Percentiles rank a stretch among this genome's conserved stretches.
Evolutionary conservation across 1,284 basidiomycete genomes (phyloP).

Genomic region (Chiua sp.): DNA sequence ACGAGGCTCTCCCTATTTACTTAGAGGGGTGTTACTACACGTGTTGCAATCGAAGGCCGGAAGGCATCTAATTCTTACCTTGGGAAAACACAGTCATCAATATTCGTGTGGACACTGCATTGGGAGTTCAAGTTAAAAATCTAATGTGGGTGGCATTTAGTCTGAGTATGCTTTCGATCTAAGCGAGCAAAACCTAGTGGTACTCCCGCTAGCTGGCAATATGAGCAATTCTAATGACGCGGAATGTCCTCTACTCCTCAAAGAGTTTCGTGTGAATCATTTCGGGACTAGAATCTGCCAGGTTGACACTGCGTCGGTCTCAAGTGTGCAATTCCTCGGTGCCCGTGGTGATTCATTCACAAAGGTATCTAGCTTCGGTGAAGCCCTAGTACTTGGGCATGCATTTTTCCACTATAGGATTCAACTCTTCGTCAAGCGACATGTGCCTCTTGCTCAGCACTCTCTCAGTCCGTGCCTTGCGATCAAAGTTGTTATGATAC

Average conservation of each 20-base stretch:
- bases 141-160: too few species aligned
- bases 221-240: constrained; percentile 48
- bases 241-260: constrained; percentile 50
- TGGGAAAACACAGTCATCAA: too few species aligned
- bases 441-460: too few species aligned
- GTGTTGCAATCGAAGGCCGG: constrained; percentile 85
- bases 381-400: too few species aligned
- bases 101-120: too few species aligned
- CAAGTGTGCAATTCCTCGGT: constrained; percentile 61
- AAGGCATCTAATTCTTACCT: constrained; percentile 68
- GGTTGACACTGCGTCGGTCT: constrained; percentile 57
- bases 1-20: not conserved
- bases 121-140: too few species aligned
- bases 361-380: constrained; percentile 52
- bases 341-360: constrained; percentile 53
- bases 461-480: too few species aligned
- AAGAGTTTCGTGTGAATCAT: constrained; percentile 49
- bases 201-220: constrained; percentile 44
- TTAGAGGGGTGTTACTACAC: constrained; percentile 68
- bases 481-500: constrained; percentile 48
- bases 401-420: too few species aligned
- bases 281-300: constrained; percentile 29
- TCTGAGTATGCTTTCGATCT: constrained; percentile 10
- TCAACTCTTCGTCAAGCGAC: constrained; percentile 74
- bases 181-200: not conserved